A percentile compares a stretch with the other conserved stretches of the same genome.
Conservation (phyloP, 768 basidiomycete genomes). For the Suillus discolor region DNA sequence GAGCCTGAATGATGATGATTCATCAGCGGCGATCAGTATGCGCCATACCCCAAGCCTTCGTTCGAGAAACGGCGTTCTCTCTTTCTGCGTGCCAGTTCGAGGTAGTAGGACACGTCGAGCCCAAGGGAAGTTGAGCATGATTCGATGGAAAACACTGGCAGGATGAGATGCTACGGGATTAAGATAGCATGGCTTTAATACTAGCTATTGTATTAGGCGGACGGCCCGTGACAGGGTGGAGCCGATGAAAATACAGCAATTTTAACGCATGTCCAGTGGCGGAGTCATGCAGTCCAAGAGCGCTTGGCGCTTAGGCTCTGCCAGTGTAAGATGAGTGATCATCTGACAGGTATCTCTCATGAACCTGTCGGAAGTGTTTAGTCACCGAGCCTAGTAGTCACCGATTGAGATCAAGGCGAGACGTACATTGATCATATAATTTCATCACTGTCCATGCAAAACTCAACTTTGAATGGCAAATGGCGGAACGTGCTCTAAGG, state of each 20-base stretch:
- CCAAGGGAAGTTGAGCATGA: background rate
- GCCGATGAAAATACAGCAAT: background rate
- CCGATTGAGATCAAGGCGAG: background rate
- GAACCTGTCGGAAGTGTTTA: background rate
- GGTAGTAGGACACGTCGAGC: background rate
- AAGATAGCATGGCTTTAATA: background rate
- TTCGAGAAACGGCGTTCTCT: conserved; percentile 12
- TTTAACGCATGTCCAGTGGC: background rate
- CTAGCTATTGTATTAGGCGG: background rate
- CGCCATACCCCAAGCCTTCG: conserved; percentile 28
- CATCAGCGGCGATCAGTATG: conserved; percentile 19
- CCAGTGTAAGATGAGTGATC: no score
- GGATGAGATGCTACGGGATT: background rate
- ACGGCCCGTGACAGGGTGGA: background rate
- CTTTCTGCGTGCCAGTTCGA: conserved; percentile 5
- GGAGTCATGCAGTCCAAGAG: background rate
- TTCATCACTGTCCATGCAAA: background rate
- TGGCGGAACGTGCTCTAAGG: no score
- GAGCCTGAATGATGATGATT: background rate
- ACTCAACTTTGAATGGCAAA: no score
- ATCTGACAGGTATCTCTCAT: background rate
- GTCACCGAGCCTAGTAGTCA: background rate
- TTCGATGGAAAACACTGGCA: background rate
- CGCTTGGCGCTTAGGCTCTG: background rate
- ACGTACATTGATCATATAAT: background rate